Base-by-base conservation (phyloP, 2,329 filamentous ascomycete species). In the Aspergillus glaucus region DNA sequence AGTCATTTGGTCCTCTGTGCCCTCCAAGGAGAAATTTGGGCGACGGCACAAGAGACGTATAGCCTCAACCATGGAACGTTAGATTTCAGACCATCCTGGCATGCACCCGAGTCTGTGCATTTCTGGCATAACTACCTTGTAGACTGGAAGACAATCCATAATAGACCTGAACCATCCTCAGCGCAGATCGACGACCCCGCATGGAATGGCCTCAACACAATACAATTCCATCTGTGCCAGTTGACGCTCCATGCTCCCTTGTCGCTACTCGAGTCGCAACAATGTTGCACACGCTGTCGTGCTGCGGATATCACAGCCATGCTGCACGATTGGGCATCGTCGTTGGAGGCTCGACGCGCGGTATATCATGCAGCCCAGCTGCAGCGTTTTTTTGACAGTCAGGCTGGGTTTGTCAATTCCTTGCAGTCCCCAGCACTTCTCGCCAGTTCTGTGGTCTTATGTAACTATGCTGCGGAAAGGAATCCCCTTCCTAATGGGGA, bases 261-360 rank as follows among this genome's bases (percentile, higher is more conserved):
- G 34, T 14, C 5, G 34, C 15, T 36, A 6, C 15, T 36, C 6
- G 34, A 36, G n/a, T 36, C 34, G 5, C 34, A 6, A 15, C 34
- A 36, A 17, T 36, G 82, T 14, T 36, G 34, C 34, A 36, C 15
- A 1, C 34, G 15, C 4, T 36, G 34, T 36, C 34, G 34, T 15
- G 6, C 6, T 36, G 7, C 34, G 3, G 34, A 36, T 4, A 17
- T 17, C n/a, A 36, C 34, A 3, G 14, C 34, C 14, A 36, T 36
- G 34, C 34, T 36, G 34, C n/a, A 6, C 8, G 14, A 6, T n/a
- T 36, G 34, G 34, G 34, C n/a, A 0, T 36, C 34, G 8, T 36
- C 34, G 3, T 7, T 36, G 14, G 34, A 36, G 8, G 8, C 12
- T 5, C 34, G 34, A 36, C 34, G 34, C n/a, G 34, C 34, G 8